Conservation (phyloP, 2,329 filamentous ascomycete species). For the Colletotrichum sublineola region DNA sequence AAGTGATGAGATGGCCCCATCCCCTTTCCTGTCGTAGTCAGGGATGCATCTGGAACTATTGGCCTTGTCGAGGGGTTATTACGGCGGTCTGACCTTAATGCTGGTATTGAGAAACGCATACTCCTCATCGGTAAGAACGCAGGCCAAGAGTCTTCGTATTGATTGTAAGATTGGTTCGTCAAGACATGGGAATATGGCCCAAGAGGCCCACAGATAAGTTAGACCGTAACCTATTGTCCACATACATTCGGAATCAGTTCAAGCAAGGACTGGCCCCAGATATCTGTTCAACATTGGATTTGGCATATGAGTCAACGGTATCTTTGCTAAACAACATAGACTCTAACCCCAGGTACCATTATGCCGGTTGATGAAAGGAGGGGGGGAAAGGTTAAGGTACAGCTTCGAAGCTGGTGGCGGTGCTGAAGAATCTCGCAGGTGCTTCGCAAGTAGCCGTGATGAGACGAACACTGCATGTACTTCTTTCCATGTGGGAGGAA, state of each 20-base stretch:
- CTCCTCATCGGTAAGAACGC: slow-evolving; percentile 8
- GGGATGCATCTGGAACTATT: slow-evolving; percentile 1
- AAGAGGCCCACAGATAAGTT: slow-evolving; percentile 2
- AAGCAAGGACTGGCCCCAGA: not conserved
- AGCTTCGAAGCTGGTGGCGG: not conserved
- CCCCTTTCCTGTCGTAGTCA: slow-evolving; percentile 16
- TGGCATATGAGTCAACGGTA: not conserved
- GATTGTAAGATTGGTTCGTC: not conserved
- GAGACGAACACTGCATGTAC: not conserved
- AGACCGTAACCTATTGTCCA: not conserved
- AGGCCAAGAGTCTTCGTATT: slow-evolving; percentile 7
- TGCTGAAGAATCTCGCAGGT: slow-evolving; percentile 4
- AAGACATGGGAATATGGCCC: not conserved
- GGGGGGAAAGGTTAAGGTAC: not conserved
- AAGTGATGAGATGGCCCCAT: slow-evolving; percentile 32
- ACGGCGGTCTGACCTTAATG: slow-evolving; percentile 1
- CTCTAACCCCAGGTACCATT: not conserved
- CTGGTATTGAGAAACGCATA: slow-evolving; percentile 6
- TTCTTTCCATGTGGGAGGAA: not conserved
- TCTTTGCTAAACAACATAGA: not conserved
- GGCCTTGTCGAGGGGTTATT: not conserved
- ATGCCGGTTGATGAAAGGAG: not conserved
- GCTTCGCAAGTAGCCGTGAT: not conserved
- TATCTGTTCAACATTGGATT: not conserved
- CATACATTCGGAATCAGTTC: slow-evolving; percentile 1